Percentiles rank a stretch among this genome's conserved stretches.
phyloP scores from a whole-genome alignment of 1,284 basidiomycete genomes.

The Irpex sp. region DNA sequence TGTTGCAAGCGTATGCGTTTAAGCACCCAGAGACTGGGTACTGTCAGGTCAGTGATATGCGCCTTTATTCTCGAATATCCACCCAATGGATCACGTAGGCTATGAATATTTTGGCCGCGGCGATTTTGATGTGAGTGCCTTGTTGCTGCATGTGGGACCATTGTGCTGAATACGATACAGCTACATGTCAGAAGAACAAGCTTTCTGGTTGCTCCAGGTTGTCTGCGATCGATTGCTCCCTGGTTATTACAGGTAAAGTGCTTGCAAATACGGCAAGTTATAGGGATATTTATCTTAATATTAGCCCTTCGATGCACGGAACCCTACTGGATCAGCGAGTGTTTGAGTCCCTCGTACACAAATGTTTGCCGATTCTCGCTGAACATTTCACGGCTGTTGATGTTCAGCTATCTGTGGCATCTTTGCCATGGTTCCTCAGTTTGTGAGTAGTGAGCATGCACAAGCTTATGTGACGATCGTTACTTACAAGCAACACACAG shows the following conservation, averaged over 20 bases:
- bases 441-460: slow-evolving; percentile 50
- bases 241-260: slow-evolving; percentile 88
- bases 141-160: background rate
- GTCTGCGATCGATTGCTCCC: slow-evolving; percentile 93
- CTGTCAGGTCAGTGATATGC: slow-evolving; percentile 54
- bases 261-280: background rate
- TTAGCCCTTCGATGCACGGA: slow-evolving; percentile 96
- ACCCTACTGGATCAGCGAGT: slow-evolving; percentile 97
- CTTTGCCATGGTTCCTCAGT: slow-evolving; percentile 97
- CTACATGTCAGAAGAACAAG: slow-evolving; percentile 99
- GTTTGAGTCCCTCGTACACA: slow-evolving; percentile 94
- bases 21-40: slow-evolving; percentile 94
- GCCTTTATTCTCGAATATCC: background rate
- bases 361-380: slow-evolving; percentile 88
- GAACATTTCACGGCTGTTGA: slow-evolving; percentile 92
- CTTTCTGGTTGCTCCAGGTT: slow-evolving; percentile 96
- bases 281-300: background rate
- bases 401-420: slow-evolving; percentile 96
- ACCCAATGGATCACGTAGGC: slow-evolving; percentile 44
- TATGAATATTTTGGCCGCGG: slow-evolving; percentile 92
- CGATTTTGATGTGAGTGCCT: slow-evolving; percentile 76
- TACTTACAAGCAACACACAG: slow-evolving; percentile 32
- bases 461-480: background rate
- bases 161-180: slow-evolving; percentile 37
- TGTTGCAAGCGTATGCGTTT: slow-evolving; percentile 96